Conservation (phyloP, 805 yeast genomes). For the Candida schatavii region DNA sequence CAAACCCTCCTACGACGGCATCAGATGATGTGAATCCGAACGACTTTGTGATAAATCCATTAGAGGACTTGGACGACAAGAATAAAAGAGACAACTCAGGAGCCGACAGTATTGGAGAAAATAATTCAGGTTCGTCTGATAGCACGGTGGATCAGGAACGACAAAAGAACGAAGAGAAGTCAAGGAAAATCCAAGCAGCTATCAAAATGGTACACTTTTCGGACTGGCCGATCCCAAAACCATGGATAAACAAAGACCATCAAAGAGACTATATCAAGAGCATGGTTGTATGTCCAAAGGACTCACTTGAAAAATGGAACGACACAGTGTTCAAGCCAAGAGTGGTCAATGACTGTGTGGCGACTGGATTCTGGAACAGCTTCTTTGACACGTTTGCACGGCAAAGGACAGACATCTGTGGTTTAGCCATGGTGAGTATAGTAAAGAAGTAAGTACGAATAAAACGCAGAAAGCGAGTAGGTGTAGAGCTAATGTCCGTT, state of each 20-base stretch:
- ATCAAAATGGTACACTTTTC: conserved; percentile 58
- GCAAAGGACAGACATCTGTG: conserved; percentile 1
- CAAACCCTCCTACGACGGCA: too few species aligned
- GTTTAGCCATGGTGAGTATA: background rate
- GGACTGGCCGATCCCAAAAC: conserved; percentile 65
- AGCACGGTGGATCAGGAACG: too few species aligned
- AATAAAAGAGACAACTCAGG: background rate
- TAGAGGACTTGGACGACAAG: background rate
- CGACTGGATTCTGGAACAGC: conserved; percentile 3
- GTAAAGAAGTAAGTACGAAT: background rate
- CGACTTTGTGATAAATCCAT: background rate
- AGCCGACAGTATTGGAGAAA: background rate
- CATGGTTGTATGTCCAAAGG: background rate
- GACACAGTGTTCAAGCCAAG: background rate
- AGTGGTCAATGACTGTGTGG: conserved; percentile 2
- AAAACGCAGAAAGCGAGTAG: too few species aligned
- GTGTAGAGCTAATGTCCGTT: too few species aligned
- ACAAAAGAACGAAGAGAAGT: background rate
- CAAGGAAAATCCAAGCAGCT: conserved; percentile 10
- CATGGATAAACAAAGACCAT: conserved; percentile 44
- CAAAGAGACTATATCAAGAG: background rate
- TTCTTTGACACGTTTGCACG: background rate
- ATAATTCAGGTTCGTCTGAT: too few species aligned
- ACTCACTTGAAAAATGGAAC: background rate
- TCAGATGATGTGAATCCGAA: background rate